Conservation (phyloP, 306 rosid genomes). For the Inga laurina region DNA sequence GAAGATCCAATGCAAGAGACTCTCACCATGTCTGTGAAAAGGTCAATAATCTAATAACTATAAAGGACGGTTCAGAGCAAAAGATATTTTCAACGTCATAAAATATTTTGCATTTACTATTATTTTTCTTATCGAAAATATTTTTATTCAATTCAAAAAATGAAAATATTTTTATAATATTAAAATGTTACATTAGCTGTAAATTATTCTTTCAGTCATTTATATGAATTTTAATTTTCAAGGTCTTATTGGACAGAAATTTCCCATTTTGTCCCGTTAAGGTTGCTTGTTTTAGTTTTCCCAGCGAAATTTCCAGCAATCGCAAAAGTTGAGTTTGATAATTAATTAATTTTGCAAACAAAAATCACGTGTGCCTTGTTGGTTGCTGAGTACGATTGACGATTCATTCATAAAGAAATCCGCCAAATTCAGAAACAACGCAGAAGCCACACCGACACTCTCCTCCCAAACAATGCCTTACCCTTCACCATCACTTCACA, state of each 20-base stretch:
- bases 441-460: constrained; percentile 30
- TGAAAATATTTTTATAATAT: background rate
- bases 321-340: background rate
- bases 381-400: background rate
- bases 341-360: background rate
- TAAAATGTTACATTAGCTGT: background rate
- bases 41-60: too few relatives aligned
- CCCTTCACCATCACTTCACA: background rate
- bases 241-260: background rate
- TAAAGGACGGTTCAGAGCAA: too few relatives aligned
- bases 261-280: background rate
- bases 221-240: background rate
- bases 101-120: too few relatives aligned
- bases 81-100: too few relatives aligned
- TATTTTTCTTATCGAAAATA: too few relatives aligned
- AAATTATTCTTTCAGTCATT: background rate
- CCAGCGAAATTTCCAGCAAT: background rate
- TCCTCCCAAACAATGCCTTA: constrained; percentile 6
- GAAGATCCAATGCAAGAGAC: too few relatives aligned
- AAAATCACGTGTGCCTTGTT: background rate
- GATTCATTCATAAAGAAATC: background rate
- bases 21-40: too few relatives aligned
- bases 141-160: too few relatives aligned
- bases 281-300: background rate
- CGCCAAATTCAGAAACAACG: constrained; percentile 46